A percentile compares a stretch with the other conserved stretches of the same genome.
Conservation (phyloP, 441 rosid species). For the Corymbia calophylla region DNA sequence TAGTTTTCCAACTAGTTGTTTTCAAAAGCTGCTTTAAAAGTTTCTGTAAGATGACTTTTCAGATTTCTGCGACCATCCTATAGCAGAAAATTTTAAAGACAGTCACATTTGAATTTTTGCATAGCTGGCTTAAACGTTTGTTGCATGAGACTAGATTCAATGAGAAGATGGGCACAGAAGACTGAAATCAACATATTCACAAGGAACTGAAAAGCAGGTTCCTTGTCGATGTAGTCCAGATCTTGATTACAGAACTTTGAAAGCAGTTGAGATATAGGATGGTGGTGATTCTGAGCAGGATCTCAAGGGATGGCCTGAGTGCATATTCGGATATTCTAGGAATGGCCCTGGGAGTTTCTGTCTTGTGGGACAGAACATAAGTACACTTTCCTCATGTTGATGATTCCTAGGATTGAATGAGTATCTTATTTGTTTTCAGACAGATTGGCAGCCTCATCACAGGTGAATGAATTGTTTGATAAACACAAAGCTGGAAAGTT, state of each 20-base stretch:
- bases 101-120: neutral
- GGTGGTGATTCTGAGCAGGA: neutral
- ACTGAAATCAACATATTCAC: neutral
- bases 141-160: neutral
- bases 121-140: neutral
- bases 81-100: neutral
- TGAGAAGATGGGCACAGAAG: neutral
- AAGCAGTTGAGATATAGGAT: neutral
- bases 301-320: neutral
- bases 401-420: neutral
- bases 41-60: neutral
- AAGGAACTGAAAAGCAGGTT: neutral
- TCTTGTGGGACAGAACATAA: neutral
- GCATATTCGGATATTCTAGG: neutral
- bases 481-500: neutral
- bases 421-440: neutral
- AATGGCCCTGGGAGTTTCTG: neutral
- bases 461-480: neutral
- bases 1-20: neutral
- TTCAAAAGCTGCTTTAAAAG: neutral
- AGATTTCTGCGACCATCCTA: neutral
- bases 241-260: neutral
- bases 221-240: neutral
- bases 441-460: neutral
- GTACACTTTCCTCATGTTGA: neutral